Percentiles rank a stretch among this genome's conserved stretches.
Evolutionary conservation across 2,329 filamentous ascomycete species (phyloP).

Genomic region (Trichoderma breve): DNA sequence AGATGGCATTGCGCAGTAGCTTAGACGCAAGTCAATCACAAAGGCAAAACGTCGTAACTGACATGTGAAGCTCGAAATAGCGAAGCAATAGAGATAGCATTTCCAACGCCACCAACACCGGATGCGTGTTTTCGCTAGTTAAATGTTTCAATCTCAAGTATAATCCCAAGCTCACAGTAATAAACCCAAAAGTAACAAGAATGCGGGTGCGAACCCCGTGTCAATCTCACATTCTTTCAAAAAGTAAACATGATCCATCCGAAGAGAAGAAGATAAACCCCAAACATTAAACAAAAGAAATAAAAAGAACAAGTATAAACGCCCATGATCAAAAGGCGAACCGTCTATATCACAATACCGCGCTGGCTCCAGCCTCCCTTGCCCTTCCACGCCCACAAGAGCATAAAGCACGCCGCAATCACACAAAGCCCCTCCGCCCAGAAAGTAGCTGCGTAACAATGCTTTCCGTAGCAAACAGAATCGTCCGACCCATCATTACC

Average conservation of each 20-base stretch:
- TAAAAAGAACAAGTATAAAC: neutral
- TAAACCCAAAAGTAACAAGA: neutral
- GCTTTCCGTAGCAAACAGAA: slow-evolving; percentile 73
- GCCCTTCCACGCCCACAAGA: slow-evolving; percentile 80
- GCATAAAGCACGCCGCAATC: slow-evolving; percentile 70
- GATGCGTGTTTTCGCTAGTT: neutral
- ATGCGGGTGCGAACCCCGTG: neutral
- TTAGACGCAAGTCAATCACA: neutral
- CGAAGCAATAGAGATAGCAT: neutral
- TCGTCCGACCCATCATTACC: slow-evolving; percentile 40
- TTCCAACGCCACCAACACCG: neutral
- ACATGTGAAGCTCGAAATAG: neutral
- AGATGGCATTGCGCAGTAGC: neutral
- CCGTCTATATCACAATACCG: slow-evolving; percentile 63
- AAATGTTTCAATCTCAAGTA: neutral
- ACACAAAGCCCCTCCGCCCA: slow-evolving; percentile 84
- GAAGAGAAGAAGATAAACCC: neutral
- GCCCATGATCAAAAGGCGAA: neutral
- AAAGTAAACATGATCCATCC: neutral
- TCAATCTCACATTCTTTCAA: neutral
- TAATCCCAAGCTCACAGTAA: neutral
- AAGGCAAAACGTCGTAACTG: neutral
- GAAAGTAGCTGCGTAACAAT: slow-evolving; percentile 78
- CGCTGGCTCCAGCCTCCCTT: slow-evolving; percentile 71
- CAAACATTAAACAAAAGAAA: neutral